phyloP scores from a whole-genome alignment of 1,284 basidiomycete genomes.

The Schizopora paradoxa region DNA sequence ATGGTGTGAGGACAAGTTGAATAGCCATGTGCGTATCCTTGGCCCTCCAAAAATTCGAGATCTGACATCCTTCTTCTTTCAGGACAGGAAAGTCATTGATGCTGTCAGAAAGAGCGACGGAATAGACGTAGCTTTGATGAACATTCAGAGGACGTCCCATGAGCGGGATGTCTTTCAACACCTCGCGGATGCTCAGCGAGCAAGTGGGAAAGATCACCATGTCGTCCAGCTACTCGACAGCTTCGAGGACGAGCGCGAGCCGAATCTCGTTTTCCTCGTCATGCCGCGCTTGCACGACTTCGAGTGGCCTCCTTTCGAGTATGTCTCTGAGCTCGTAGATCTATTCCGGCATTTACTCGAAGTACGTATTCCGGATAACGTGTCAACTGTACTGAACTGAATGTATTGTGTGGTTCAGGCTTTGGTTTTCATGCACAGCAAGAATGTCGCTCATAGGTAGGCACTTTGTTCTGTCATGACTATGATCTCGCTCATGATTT shows the following conservation, averaged over 20 bases:
- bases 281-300: slow-evolving; percentile 27
- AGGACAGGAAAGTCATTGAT: slow-evolving; percentile 24
- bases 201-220: slow-evolving; percentile 24
- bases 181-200: slow-evolving; percentile 11
- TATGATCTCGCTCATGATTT: background rate
- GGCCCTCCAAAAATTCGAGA: too few relatives aligned
- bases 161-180: slow-evolving; percentile 20
- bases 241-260: slow-evolving; percentile 21
- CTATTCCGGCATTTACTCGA: slow-evolving; percentile 26
- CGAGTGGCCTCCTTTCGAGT: slow-evolving; percentile 22
- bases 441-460: background rate
- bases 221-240: slow-evolving; percentile 30
- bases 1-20: slow-evolving; percentile 18
- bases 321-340: slow-evolving; percentile 25
- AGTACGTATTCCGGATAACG: slow-evolving; percentile 16
- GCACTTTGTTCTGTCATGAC: background rate
- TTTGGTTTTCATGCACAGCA: background rate
- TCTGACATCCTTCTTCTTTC: background rate
- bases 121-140: slow-evolving; percentile 25
- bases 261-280: slow-evolving; percentile 21
- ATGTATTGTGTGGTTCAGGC: background rate
- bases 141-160: slow-evolving; percentile 22
- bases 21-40: background rate
- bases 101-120: slow-evolving; percentile 25
- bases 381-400: background rate